Percentiles rank a stretch among this genome's conserved stretches.
Conservation (phyloP, 768 basidiomycete species). For the Boletus speciosus region DNA sequence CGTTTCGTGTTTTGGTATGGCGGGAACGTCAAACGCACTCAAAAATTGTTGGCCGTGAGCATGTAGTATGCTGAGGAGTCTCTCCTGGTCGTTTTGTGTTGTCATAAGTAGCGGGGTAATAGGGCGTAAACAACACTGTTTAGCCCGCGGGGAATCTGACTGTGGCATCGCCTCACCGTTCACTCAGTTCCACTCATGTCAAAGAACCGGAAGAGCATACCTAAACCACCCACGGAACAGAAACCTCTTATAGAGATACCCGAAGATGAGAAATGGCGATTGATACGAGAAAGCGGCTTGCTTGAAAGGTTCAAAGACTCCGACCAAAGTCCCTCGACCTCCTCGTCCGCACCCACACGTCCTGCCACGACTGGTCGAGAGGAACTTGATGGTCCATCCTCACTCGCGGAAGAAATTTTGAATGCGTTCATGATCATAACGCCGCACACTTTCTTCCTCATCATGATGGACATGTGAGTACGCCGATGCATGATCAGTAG, state of each 20-base stretch:
- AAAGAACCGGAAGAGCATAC: conserved; percentile 22
- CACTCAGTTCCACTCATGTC: conserved; percentile 22
- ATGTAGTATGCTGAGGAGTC: conserved; percentile 40
- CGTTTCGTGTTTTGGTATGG: conserved; percentile 19
- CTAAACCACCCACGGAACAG: conserved; percentile 8
- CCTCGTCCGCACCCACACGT: neutral
- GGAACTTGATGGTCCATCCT: conserved; percentile 35
- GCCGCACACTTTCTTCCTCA: conserved; percentile 68
- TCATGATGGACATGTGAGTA: conserved; percentile 84
- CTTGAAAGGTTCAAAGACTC: conserved; percentile 37
- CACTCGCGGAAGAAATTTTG: conserved; percentile 67
- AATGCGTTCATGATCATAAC: conserved; percentile 61
- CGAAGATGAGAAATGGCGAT: conserved; percentile 75
- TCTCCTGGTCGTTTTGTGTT: conserved; percentile 24
- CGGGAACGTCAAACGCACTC: conserved; percentile 34
- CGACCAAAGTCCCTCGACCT: neutral
- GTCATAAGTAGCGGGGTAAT: conserved; percentile 1
- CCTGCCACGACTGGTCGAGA: neutral
- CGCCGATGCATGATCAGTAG: neutral
- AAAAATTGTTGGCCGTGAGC: conserved; percentile 48
- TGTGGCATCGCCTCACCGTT: neutral
- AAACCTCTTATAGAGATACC: conserved; percentile 47
- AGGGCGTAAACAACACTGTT: neutral
- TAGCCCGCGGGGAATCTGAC: neutral
- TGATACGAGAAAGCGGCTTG: conserved; percentile 64